Conservation (phyloP, 805 yeast genomes). For the Pichia occidentalis region DNA sequence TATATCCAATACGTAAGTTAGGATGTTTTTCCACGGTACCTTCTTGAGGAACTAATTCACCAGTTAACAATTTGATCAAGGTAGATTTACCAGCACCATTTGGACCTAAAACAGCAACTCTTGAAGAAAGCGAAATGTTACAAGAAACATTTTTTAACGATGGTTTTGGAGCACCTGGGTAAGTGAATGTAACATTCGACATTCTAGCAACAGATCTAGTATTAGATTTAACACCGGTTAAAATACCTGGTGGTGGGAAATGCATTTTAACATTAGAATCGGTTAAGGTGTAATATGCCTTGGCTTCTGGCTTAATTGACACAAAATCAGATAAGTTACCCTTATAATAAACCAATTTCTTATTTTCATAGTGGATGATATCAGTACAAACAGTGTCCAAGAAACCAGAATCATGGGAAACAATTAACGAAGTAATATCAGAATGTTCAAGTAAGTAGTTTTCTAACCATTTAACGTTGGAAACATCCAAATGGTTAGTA, state of each 20-base stretch:
- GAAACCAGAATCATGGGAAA: constrained; percentile 97
- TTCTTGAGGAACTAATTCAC: constrained; percentile 75
- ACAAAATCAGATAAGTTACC: constrained; percentile 94
- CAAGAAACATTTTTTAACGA: constrained; percentile 75
- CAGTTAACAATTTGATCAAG: constrained; percentile 86
- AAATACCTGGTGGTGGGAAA: constrained; percentile 96
- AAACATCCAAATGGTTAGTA: constrained; percentile 94
- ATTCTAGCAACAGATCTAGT: constrained; percentile 78
- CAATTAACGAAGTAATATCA: constrained; percentile 88
- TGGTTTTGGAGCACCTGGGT: constrained; percentile 86
- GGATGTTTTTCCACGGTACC: constrained; percentile 98
- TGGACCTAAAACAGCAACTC: constrained; percentile 95
- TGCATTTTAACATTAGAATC: constrained; percentile 94
- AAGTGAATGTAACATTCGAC: constrained; percentile 76
- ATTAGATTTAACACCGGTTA: constrained; percentile 93
- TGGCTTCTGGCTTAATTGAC: constrained; percentile 89
- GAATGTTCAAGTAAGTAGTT: constrained; percentile 78
- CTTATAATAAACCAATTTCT: constrained; percentile 89
- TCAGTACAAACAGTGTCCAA: constrained; percentile 94
- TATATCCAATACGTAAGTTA: constrained; percentile 94
- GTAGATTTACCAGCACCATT: constrained; percentile 99
- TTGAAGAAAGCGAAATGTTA: constrained; percentile 89
- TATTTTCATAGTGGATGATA: constrained; percentile 92
- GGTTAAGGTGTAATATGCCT: constrained; percentile 87
- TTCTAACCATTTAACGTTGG: constrained; percentile 89